Conservation (phyloP, 2,329 filamentous ascomycete genomes). For the Trichothecium sympodiale region DNA sequence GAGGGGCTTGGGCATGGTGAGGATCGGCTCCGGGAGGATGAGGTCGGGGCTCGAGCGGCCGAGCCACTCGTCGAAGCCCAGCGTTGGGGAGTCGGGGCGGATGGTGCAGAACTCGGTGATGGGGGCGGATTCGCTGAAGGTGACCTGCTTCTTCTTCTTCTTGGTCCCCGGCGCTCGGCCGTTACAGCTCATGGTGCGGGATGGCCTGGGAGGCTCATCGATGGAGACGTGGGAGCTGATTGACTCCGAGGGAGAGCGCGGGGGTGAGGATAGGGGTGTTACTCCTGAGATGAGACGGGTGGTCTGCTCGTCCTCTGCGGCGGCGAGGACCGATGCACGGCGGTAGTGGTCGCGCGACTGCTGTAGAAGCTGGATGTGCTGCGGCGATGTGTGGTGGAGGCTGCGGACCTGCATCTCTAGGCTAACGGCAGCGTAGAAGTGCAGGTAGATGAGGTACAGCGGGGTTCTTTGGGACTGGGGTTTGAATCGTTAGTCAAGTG, state of each 20-base stretch:
- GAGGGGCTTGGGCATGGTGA: conserved; percentile 6
- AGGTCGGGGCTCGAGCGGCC: conserved; percentile 6
- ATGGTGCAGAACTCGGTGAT: conserved; percentile 11
- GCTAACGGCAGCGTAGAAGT: conserved; percentile 51
- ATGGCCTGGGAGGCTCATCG: conserved; percentile 5
- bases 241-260: not conserved
- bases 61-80: conserved; percentile 39
- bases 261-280: not conserved
- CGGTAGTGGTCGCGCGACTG: conserved; percentile 42
- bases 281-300: not conserved
- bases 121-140: conserved; percentile 20
- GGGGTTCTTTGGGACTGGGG: conserved; percentile 29
- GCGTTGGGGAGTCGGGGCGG: conserved; percentile 49
- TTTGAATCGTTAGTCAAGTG: conserved; percentile 11
- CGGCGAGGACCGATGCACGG: conserved; percentile 35
- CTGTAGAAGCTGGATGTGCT: conserved; percentile 35
- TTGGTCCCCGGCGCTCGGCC: conserved; percentile 5
- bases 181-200: conserved; percentile 2
- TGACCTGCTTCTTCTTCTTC: conserved; percentile 27
- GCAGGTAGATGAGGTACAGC: conserved; percentile 42
- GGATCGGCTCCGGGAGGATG: conserved; percentile 8
- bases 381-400: conserved; percentile 31
- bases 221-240: not conserved
- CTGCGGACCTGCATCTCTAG: conserved; percentile 44
- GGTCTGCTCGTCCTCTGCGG: conserved; percentile 20